A percentile compares a stretch with the other conserved stretches of the same genome.
These are phyloP conservation scores for Chernovozyma sophiae-reginae DNA, from an alignment of 1,139 yeast species.

Conservation along the genomic window DNA sequence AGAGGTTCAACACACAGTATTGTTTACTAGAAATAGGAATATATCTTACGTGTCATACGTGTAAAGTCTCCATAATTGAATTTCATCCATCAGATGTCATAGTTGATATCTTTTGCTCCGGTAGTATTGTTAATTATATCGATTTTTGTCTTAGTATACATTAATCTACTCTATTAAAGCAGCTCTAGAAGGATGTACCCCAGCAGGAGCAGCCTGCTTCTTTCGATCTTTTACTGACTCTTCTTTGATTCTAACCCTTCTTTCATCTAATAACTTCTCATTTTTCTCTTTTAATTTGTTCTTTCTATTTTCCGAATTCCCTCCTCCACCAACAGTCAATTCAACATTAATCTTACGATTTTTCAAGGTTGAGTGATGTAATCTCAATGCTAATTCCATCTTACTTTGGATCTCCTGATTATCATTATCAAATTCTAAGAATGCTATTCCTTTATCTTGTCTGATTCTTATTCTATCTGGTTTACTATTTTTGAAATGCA, in stretches of 20 bases:
- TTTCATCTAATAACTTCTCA: constrained; percentile 63
- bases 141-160: too few relatives aligned
- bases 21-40: too few relatives aligned
- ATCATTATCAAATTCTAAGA: constrained; percentile 74
- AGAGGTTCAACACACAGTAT: too few relatives aligned
- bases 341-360: constrained; percentile 87
- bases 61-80: too few relatives aligned
- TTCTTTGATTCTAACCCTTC: constrained; percentile 48
- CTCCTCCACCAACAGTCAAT: constrained; percentile 97
- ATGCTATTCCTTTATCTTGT: constrained; percentile 86
- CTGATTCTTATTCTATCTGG: constrained; percentile 79
- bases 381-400: constrained; percentile 75
- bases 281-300: constrained; percentile 77
- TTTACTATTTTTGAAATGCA: constrained; percentile 70
- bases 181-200: constrained; percentile 60
- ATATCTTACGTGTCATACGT: too few relatives aligned
- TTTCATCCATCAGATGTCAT: too few relatives aligned
- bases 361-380: constrained; percentile 71
- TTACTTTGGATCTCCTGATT: constrained; percentile 64
- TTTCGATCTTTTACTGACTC: constrained; percentile 24
- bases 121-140: too few relatives aligned
- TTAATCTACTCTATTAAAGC: constrained; percentile 34
- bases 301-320: constrained; percentile 69
- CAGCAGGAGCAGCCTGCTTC: constrained; percentile 21
- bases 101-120: too few relatives aligned